These are phyloP conservation scores for Cryptococcus sp. DNA, from an alignment of 1,284 basidiomycete species.

Conservation along the genomic window DNA sequence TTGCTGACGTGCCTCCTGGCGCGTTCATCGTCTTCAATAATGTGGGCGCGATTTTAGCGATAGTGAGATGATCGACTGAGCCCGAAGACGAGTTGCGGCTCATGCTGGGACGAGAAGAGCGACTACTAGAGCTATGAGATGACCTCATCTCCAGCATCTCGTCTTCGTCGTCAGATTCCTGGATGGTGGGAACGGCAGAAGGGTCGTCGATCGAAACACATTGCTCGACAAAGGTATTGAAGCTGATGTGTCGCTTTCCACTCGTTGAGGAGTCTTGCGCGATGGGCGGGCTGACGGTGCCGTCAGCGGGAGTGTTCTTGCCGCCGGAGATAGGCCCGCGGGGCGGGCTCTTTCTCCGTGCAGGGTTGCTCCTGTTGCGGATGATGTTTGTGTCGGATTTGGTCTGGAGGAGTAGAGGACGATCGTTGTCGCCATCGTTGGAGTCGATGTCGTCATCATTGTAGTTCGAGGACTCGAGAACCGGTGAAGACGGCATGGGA, in stretches of 20 bases:
- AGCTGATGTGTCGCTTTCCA: slow-evolving; percentile 80
- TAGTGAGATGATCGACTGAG: slow-evolving; percentile 68
- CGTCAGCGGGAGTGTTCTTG: slow-evolving; percentile 10
- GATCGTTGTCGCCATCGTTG: slow-evolving; percentile 50
- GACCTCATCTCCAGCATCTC: slow-evolving; percentile 65
- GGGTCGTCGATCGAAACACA: slow-evolving; percentile 80
- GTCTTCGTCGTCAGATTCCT: slow-evolving; percentile 58
- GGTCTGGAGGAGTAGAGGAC: slow-evolving; percentile 70
- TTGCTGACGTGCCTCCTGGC: slow-evolving; percentile 52
- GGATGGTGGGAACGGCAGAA: slow-evolving; percentile 40
- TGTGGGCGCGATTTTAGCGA: slow-evolving; percentile 92
- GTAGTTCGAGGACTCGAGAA: slow-evolving; percentile 51
- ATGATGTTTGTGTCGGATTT: slow-evolving; percentile 79
- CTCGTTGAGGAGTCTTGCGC: not conserved
- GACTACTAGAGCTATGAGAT: slow-evolving; percentile 32
- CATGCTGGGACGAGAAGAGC: slow-evolving; percentile 41
- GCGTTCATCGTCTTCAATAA: slow-evolving; percentile 73
- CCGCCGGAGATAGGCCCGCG: slow-evolving; percentile 18
- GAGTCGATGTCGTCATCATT: slow-evolving; percentile 48
- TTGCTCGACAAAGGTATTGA: slow-evolving; percentile 98
- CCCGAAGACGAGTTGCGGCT: slow-evolving; percentile 40
- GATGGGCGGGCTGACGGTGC: slow-evolving; percentile 2
- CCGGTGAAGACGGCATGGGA: slow-evolving; percentile 60
- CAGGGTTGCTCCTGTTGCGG: slow-evolving; percentile 27
- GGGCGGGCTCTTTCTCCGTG: slow-evolving; percentile 24